Evolutionary conservation across 208 protist genomes (phyloP).

Genomic region (Trypanosoma mega): DNA sequence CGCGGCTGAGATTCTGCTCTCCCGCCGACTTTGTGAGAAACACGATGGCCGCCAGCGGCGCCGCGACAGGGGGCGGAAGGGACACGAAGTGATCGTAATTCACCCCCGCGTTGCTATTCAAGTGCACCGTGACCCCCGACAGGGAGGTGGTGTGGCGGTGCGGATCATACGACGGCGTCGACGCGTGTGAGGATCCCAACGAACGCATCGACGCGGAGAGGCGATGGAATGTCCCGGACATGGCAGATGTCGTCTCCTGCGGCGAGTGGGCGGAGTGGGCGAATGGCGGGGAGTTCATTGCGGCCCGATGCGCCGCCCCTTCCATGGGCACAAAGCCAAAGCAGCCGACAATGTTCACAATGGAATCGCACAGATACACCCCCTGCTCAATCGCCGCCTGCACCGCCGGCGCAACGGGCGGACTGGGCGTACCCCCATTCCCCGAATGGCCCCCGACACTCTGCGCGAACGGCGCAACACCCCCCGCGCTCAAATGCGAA

Average conservation of each 20-base stretch:
- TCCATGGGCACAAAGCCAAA: constrained; percentile 84
- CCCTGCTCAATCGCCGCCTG: constrained; percentile 51
- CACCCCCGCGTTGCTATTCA: neutral
- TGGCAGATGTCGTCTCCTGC: neutral
- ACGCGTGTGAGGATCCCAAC: constrained; percentile 6
- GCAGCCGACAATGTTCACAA: constrained; percentile 85
- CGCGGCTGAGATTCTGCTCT: constrained; percentile 81
- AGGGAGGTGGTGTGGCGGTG: neutral
- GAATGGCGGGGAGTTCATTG: neutral
- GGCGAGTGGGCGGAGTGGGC: neutral
- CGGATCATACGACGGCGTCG: constrained; percentile 16
- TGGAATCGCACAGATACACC: constrained; percentile 51
- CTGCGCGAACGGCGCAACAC: no score
- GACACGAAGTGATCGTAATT: constrained; percentile 35
- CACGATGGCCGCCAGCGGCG: constrained; percentile 76
- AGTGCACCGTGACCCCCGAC: neutral
- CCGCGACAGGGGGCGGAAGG: constrained; percentile 62
- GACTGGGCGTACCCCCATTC: no score
- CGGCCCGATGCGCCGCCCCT: constrained; percentile 40
- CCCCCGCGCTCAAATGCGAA: no score
- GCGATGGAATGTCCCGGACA: neutral
- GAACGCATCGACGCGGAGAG: neutral
- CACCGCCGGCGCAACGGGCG: constrained; percentile 12
- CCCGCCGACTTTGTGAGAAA: constrained; percentile 86
- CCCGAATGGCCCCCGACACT: no score